phyloP scores from a whole-genome alignment of 768 basidiomycete species.

The Amyloporia xantha region DNA sequence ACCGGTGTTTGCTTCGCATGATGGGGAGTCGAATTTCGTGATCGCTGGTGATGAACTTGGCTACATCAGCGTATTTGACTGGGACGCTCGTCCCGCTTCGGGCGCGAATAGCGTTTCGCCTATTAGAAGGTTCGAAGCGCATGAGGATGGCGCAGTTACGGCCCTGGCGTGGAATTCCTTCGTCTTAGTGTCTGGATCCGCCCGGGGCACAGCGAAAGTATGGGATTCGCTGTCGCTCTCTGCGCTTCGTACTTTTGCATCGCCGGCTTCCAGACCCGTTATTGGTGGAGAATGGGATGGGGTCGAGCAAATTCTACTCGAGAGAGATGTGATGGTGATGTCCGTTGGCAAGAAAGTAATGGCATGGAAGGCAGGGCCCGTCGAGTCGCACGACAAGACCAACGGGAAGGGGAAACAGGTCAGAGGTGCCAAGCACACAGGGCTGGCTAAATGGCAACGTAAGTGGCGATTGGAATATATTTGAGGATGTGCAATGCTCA shows the following conservation, averaged over 20 bases:
- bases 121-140: slow-evolving; percentile 50
- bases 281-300: slow-evolving; percentile 32
- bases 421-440: slow-evolving; percentile 12
- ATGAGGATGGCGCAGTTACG: slow-evolving; percentile 57
- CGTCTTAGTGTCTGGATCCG: slow-evolving; percentile 62
- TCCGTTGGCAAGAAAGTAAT: slow-evolving; percentile 55
- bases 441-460: slow-evolving; percentile 33
- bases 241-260: slow-evolving; percentile 47
- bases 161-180: slow-evolving; percentile 54
- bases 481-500: neutral
- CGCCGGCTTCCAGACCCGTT: slow-evolving; percentile 27
- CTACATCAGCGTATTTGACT: slow-evolving; percentile 55
- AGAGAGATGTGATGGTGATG: slow-evolving; percentile 49
- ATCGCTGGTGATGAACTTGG: slow-evolving; percentile 63
- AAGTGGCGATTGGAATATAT: slow-evolving; percentile 19
- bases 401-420: slow-evolving; percentile 18
- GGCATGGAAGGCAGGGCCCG: slow-evolving; percentile 59
- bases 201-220: slow-evolving; percentile 48
- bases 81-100: slow-evolving; percentile 22
- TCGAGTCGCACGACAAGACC: slow-evolving; percentile 29
- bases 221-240: slow-evolving; percentile 65
- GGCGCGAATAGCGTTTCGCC: slow-evolving; percentile 23
- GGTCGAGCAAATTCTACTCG: slow-evolving; percentile 54
- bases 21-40: slow-evolving; percentile 41
- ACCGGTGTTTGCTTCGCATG: slow-evolving; percentile 39